Evolutionary conservation across 179 eudicot genomes (phyloP).

Genomic region (Spinacia oleracea): DNA sequence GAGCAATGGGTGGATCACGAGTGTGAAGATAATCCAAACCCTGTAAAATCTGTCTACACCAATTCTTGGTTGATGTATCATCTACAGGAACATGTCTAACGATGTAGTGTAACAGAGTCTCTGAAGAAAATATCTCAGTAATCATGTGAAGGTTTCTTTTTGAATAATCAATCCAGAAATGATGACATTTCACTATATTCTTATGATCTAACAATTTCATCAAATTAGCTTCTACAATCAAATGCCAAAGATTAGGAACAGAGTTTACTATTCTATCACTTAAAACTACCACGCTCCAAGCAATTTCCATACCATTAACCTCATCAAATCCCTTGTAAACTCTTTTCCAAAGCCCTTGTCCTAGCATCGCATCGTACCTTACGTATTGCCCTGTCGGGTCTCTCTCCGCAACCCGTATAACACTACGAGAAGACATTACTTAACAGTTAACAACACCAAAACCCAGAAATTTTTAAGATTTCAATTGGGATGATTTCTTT

Average conservation of each 20-base stretch:
- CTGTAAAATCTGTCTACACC: slow-evolving; percentile 31
- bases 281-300: background rate
- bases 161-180: slow-evolving; percentile 54
- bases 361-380: background rate
- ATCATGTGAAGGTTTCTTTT: slow-evolving; percentile 30
- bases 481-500: no score
- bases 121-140: slow-evolving; percentile 4
- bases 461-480: background rate
- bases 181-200: slow-evolving; percentile 37
- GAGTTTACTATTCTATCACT: background rate
- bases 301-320: background rate
- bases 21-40: slow-evolving; percentile 32
- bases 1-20: slow-evolving; percentile 24
- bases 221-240: background rate
- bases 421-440: background rate
- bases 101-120: slow-evolving; percentile 56
- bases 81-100: slow-evolving; percentile 24
- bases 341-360: background rate
- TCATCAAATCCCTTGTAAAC: background rate
- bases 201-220: background rate
- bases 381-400: background rate
- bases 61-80: slow-evolving; percentile 26
- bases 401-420: background rate
- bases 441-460: background rate
- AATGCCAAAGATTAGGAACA: background rate